Evolutionary conservation across 805 yeast species (phyloP), one percentile per base, ranked within the genome.

Genomic region (Wickerhamomyces xylosicus): DNA sequence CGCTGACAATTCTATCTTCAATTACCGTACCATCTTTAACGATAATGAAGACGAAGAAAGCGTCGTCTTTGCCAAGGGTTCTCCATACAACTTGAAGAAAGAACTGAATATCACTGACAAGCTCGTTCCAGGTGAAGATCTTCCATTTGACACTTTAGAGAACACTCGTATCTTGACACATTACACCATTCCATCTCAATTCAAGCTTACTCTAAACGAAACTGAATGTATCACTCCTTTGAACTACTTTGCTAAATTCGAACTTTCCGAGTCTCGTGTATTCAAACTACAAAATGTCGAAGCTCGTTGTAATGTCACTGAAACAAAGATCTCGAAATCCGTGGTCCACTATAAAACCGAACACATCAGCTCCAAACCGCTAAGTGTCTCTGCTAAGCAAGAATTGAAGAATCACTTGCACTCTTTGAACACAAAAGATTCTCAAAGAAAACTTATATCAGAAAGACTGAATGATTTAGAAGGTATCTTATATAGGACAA

Each of bases 381-480:
- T 71, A 47, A 72, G 74, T 39, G 39, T 67, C 2, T 56, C 69
- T 3, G 59, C 73, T 14, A 77, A 74, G 46, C 62, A 61, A 43
- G 57, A 58, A 19, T 61, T 79, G 8, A 57, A 61, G 21, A 49
- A 59, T 5, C 77, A 75, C 41, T 64, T 90, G 48, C 58, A 61
- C 31, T 61, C 61, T 15, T 65, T 81, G 55, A 77, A 74, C 41
- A 53, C 56, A 18, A 65, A 65, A 41, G 95, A 86, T 48, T 58
- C 61, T 13, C 74, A 67, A 38, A 67, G 84, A 39, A 59, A 62
- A 21, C 59, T 64, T 38, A 60, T 73, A 32, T 83, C 83, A 34
- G 75, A 74, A 40, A 60, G 72, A 22, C 71, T 74, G 47, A 90
- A 89, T 57, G 60, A 67, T 28, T 68, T 90, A 17, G 97, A 90